Base-by-base conservation (phyloP, 2,329 filamentous ascomycete genomes). In the Fusarium hostae region DNA sequence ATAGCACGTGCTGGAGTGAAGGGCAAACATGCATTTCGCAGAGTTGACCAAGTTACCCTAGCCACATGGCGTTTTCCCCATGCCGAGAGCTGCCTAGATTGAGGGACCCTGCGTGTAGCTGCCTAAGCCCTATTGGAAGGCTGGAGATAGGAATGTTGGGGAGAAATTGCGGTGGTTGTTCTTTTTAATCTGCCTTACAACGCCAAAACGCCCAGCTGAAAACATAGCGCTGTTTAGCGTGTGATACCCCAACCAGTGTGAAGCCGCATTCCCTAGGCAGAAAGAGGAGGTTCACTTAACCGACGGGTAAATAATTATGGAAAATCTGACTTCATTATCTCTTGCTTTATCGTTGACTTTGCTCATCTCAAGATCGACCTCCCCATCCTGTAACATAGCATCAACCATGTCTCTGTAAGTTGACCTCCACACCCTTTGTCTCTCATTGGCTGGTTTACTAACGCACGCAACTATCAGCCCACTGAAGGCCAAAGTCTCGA, bases 401-500 rank as follows among this genome's bases (percentile, higher is more conserved):
- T 20, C 22, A 44, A 37, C 6, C 20, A 44, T 64, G 40, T 63
- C 28, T 54, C 67, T 71, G 67, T 68, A 47, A 60, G 68, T 50
- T 37, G 5, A 9, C 11, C 20, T 51, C 34, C 10, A n/a, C 6
- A 12, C 7, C 4, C 3, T 15, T 5, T 28, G 8, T 22, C 20
- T 34, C 15, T 34, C 16, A 26, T 37, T 55, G 15, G 30, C 15
- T 22, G 13, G 6, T 22, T 37, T 30, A n/a, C 59, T 70, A 41
- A 70, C 16, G 11, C 13, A 52, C 15, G 15, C 9, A 10, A 22
- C 2, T 22, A n/a, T 28, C 35, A 86, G 84, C 50, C 83, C 84
- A 0, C 78, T 85, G 56, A 83, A 83, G 70, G 78, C 82, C 45
- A 81, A 81, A 59, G 64, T 84, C 66, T 79, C 78, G 44, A 78